Evolutionary conservation across 2,329 filamentous ascomycete species (phyloP).

Genomic region (Fonsecaea erecta): DNA sequence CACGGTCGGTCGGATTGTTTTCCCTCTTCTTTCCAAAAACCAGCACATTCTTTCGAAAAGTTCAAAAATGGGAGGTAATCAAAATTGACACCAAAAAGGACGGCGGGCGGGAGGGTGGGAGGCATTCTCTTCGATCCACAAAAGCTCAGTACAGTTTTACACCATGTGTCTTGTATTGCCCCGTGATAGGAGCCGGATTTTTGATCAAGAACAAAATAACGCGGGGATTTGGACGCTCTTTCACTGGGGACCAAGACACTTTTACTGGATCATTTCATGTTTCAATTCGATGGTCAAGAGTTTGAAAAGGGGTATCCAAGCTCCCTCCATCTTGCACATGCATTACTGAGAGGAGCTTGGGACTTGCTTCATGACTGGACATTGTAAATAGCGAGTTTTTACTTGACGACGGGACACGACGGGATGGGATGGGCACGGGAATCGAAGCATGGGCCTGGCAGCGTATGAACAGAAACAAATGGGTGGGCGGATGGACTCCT

Average conservation of each 20-base stretch:
- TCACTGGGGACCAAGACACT: background rate
- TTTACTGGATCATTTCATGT: conserved; percentile 1
- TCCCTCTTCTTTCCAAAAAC: conserved; percentile 19
- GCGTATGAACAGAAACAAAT: conserved; percentile 7
- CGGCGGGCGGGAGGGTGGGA: conserved; percentile 22
- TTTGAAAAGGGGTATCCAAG: conserved; percentile 1
- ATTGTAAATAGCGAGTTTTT: conserved; percentile 21
- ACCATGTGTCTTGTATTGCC: conserved; percentile 2
- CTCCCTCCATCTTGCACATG: conserved; percentile 16
- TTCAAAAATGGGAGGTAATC: conserved; percentile 7
- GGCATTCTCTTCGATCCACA: conserved; percentile 27
- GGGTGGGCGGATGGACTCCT: conserved; percentile 13
- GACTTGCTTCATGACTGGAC: conserved; percentile 9
- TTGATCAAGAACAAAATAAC: background rate
- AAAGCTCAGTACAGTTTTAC: conserved; percentile 24
- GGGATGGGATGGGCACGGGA: conserved; percentile 11
- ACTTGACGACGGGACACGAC: conserved; percentile 9
- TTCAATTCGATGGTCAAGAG: conserved; percentile 7
- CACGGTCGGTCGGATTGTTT: conserved; percentile 14
- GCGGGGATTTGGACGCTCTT: background rate
- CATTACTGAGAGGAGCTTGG: conserved; percentile 25
- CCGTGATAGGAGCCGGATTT: background rate
- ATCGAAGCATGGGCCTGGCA: conserved; percentile 13
- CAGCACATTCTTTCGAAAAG: conserved; percentile 18
- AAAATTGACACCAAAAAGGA: conserved; percentile 24